Evolutionary conservation across 2,329 filamentous ascomycete genomes (phyloP).

Genomic region (Fusarium robinianum): DNA sequence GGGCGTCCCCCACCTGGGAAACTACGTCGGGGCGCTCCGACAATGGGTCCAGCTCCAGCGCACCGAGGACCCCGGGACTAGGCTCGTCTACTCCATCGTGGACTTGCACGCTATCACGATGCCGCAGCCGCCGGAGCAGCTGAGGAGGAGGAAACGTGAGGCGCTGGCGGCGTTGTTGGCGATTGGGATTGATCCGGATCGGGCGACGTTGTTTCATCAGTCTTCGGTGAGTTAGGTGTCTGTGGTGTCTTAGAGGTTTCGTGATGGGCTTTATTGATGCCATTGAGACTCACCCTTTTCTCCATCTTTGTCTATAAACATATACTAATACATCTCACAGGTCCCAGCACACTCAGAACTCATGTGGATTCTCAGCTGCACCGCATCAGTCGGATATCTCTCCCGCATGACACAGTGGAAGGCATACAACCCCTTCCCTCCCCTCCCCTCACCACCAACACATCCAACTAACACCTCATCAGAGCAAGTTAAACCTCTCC

Average conservation of each 20-base stretch:
- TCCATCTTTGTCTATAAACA: too few species aligned
- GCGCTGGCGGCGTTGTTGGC: constrained; percentile 81
- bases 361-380: constrained; percentile 96
- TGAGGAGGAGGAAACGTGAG: constrained; percentile 71
- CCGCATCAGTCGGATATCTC: constrained; percentile 90
- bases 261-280: background rate
- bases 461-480: constrained; percentile 10
- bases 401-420: constrained; percentile 99
- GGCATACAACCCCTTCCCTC: constrained; percentile 49
- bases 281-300: too few species aligned
- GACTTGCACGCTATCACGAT: constrained; percentile 93
- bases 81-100: constrained; percentile 82
- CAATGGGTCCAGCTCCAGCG: constrained; percentile 82
- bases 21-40: constrained; percentile 87
- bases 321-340: constrained; percentile 44
- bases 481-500: constrained; percentile 75
- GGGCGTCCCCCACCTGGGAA: constrained; percentile 89
- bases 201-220: constrained; percentile 81
- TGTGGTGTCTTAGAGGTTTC: background rate
- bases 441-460: background rate
- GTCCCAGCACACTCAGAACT: constrained; percentile 82
- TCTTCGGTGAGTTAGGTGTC: constrained; percentile 61
- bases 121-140: constrained; percentile 64
- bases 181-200: constrained; percentile 78
- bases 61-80: constrained; percentile 60